Evolutionary conservation across 495 filamentous ascomycete genomes (phyloP).

Genomic region (Tetracladium marchalianum): DNA sequence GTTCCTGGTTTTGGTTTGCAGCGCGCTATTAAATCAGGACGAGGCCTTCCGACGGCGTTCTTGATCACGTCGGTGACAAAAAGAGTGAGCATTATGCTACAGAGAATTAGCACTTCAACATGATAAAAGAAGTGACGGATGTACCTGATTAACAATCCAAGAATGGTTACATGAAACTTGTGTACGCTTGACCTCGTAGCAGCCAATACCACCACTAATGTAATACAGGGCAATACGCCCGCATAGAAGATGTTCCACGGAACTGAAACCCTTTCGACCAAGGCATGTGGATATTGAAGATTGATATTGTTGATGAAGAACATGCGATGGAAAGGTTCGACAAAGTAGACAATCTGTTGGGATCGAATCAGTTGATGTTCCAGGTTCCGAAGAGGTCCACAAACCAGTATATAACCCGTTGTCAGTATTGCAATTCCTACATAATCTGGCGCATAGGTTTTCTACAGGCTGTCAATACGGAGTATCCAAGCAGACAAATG

Average conservation of each 20-base stretch:
- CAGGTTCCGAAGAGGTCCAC: slow-evolving; percentile 12
- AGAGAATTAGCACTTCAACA: not conserved
- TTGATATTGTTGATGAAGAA: slow-evolving; percentile 72
- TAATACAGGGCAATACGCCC: slow-evolving; percentile 54
- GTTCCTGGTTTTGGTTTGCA: slow-evolving; percentile 66
- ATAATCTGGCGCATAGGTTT: slow-evolving; percentile 82
- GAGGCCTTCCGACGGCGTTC: slow-evolving; percentile 80
- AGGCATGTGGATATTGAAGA: slow-evolving; percentile 80
- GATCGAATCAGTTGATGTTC: not conserved
- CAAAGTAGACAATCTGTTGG: slow-evolving; percentile 53
- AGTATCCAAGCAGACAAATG: not conserved
- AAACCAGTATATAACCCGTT: slow-evolving; percentile 54
- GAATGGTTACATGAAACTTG: slow-evolving; percentile 76
- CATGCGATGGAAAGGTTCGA: slow-evolving; percentile 82
- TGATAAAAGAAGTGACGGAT: not conserved
- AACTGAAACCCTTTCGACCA: slow-evolving; percentile 75
- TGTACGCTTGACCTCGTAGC: slow-evolving; percentile 51
- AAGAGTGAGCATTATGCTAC: slow-evolving; percentile 55
- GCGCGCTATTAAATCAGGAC: slow-evolving; percentile 83
- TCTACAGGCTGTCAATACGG: slow-evolving; percentile 30
- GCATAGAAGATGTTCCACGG: slow-evolving; percentile 65
- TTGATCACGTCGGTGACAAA: slow-evolving; percentile 90
- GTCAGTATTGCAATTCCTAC: slow-evolving; percentile 63
- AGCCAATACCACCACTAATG: slow-evolving; percentile 56
- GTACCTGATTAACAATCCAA: slow-evolving; percentile 63